Percentiles rank a stretch among this genome's conserved stretches.
Conservation (phyloP, 2,329 filamentous ascomycete genomes). For the Clonostachys solani region DNA sequence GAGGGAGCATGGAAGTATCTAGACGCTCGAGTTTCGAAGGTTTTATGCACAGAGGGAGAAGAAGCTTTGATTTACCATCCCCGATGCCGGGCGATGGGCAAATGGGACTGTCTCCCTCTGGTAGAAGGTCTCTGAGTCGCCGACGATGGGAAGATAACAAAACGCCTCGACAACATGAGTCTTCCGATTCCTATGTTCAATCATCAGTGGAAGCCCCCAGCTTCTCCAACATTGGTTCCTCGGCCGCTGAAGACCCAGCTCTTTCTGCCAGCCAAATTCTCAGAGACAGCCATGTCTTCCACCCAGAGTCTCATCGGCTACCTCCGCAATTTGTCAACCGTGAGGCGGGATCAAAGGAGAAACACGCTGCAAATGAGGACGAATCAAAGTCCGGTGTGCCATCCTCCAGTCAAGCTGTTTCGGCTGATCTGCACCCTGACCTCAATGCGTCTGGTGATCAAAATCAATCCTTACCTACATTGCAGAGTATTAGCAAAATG, state of each 20-base stretch:
- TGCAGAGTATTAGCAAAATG: constrained; percentile 51
- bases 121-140: constrained; percentile 46
- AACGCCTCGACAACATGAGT: constrained; percentile 34
- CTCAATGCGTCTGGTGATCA: no score
- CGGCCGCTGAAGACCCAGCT: constrained; percentile 64
- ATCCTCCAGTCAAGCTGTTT: constrained; percentile 13
- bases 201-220: constrained; percentile 66
- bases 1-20: constrained; percentile 44
- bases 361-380: constrained; percentile 1
- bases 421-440: no score
- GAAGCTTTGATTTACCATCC: constrained; percentile 48
- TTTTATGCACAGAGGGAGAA: constrained; percentile 51
- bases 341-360: constrained; percentile 1
- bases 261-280: constrained; percentile 85
- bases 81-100: constrained; percentile 34
- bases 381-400: constrained; percentile 8
- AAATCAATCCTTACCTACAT: constrained; percentile 22
- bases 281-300: constrained; percentile 81
- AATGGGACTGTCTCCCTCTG: constrained; percentile 52
- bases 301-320: constrained; percentile 37
- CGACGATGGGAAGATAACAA: constrained; percentile 36
- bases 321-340: background rate
- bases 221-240: constrained; percentile 64
- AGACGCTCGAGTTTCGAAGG: constrained; percentile 19
- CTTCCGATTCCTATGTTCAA: constrained; percentile 71